Conservation (phyloP, 148 eudicot genomes). For the Diospyros lotus region DNA sequence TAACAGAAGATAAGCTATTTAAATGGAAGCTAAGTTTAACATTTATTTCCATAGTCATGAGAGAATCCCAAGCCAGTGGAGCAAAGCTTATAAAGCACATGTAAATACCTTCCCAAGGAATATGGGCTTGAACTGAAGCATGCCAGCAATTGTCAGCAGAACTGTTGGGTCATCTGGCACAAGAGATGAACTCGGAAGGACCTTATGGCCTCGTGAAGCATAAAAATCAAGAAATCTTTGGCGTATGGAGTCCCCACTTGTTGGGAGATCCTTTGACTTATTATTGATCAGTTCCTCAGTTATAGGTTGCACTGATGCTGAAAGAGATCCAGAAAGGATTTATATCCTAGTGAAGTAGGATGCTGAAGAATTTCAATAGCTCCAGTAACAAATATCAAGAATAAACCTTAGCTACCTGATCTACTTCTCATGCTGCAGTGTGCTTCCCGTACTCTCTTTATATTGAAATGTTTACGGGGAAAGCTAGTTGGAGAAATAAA, state of each 20-base stretch:
- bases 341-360: slow-evolving; percentile 15
- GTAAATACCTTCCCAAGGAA: slow-evolving; percentile 84
- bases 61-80: not conserved
- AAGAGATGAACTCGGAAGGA: slow-evolving; percentile 94
- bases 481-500: slow-evolving; percentile 25
- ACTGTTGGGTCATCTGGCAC: slow-evolving; percentile 99
- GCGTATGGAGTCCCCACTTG: slow-evolving; percentile 79
- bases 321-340: slow-evolving; percentile 29
- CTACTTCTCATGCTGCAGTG: slow-evolving; percentile 30
- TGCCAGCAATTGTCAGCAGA: slow-evolving; percentile 92
- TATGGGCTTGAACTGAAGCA: slow-evolving; percentile 98
- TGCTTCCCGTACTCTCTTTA: slow-evolving; percentile 13
- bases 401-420: slow-evolving; percentile 45
- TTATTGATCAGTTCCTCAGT: slow-evolving; percentile 48
- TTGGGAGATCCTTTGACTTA: slow-evolving; percentile 35
- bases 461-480: slow-evolving; percentile 12
- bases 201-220: slow-evolving; percentile 78
- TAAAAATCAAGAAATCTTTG: slow-evolving; percentile 75
- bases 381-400: slow-evolving; percentile 16
- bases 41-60: not conserved
- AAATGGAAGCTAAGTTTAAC: not conserved
- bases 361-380: slow-evolving; percentile 14
- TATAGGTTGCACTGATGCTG: slow-evolving; percentile 77
- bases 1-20: not conserved
- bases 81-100: not conserved